These are phyloP conservation scores for Coemansia sp. DNA, from an alignment of 192 early-diverging fungal genomes.

Conservation along the genomic window DNA sequence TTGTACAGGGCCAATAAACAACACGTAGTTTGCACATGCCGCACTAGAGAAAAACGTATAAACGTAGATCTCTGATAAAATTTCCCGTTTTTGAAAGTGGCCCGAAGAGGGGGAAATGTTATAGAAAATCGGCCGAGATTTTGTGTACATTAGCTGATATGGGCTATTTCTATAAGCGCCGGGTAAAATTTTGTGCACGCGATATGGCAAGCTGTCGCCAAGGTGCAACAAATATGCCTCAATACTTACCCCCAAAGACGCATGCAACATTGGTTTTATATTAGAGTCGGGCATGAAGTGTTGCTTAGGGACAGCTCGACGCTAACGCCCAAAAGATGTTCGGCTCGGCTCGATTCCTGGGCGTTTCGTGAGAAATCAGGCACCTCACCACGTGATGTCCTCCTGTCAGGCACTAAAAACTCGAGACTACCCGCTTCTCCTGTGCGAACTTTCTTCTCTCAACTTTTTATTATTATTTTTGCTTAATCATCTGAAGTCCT, in stretches of 20 bases:
- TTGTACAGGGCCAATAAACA: slow-evolving; percentile 45
- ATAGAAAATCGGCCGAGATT: not conserved
- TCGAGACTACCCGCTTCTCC: slow-evolving; percentile 1
- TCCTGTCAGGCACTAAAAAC: not conserved
- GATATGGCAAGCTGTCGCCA: too few relatives aligned
- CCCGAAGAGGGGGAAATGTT: slow-evolving; percentile 1
- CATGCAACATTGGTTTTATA: too few relatives aligned
- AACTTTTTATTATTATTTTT: not conserved
- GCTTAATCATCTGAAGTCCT: slow-evolving; percentile 1
- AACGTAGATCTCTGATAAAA: not conserved
- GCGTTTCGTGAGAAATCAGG: not conserved
- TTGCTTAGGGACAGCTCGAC: too few relatives aligned
- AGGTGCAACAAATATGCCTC: too few relatives aligned
- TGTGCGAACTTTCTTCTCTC: slow-evolving; percentile 3
- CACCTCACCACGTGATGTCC: not conserved
- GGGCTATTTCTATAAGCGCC: not conserved
- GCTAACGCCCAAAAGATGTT: too few relatives aligned
- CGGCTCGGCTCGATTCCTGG: too few relatives aligned
- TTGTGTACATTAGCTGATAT: slow-evolving; percentile 1
- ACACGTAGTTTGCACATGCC: slow-evolving; percentile 53
- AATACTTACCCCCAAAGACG: too few relatives aligned
- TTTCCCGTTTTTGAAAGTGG: not conserved
- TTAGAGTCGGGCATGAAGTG: too few relatives aligned
- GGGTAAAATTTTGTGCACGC: too few relatives aligned
- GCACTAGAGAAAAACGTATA: slow-evolving; percentile 30